Evolutionary conservation across 441 rosid species (phyloP).

Genomic region (Gossypium trilobum): DNA sequence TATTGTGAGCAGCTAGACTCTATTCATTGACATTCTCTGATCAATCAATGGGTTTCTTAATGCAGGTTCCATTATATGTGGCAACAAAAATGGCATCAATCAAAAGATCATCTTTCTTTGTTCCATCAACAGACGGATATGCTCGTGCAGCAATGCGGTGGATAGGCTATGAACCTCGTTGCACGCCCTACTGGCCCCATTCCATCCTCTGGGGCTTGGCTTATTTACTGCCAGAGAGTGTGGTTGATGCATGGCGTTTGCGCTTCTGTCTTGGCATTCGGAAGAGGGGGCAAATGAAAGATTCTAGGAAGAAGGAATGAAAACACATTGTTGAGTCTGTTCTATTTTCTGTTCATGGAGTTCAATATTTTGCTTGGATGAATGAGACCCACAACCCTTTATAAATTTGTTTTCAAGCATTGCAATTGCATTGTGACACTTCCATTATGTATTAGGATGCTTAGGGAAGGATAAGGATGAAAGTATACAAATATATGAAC

Average conservation of each 20-base stretch:
- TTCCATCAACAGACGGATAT: neutral
- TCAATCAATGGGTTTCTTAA: neutral
- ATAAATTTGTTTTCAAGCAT: neutral
- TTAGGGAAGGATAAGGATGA: too few relatives aligned
- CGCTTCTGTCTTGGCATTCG: neutral
- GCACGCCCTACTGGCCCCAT: neutral
- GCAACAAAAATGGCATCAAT: neutral
- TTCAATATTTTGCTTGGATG: neutral
- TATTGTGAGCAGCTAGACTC: neutral
- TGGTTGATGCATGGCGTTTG: constrained; percentile 4
- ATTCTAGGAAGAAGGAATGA: constrained; percentile 1
- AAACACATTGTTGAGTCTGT: neutral
- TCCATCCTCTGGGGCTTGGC: neutral
- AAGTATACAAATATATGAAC: too few relatives aligned
- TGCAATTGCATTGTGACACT: neutral
- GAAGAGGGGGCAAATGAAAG: neutral
- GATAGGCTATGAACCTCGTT: constrained; percentile 4
- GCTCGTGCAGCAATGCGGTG: neutral
- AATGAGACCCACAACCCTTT: neutral
- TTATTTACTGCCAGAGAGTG: neutral
- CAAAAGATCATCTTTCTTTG: neutral
- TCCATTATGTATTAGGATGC: neutral
- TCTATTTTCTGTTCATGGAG: neutral
- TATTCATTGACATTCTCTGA: neutral
- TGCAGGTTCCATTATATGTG: neutral